Evolutionary conservation across 805 yeast species (phyloP), one percentile per base, ranked within the genome.

Genomic region (Metschnikowia drakensbergensis): DNA sequence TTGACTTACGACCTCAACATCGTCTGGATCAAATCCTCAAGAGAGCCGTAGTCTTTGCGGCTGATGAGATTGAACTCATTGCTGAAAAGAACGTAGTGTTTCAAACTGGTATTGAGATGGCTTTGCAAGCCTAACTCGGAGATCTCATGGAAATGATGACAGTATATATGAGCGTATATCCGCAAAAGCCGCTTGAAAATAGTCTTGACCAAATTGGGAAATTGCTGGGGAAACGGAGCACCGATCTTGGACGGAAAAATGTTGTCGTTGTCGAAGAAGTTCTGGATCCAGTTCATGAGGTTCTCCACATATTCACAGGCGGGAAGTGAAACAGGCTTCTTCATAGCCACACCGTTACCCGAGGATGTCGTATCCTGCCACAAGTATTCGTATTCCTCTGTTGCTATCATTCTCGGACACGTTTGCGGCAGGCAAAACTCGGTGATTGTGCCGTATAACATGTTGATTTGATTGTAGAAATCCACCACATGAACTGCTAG

Each of bases 331-430:
- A 88, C 81, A 0, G 99, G 98, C 52, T 84, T 82, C 59, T 79
- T 79, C 17, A 74, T 72, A 49, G 65, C 64, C 35, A 54, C 48
- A 26, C 60, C 56, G 39, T 54, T 58, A 5, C 57, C 55, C 1
- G 57, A 13, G 2, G 70, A 58, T 27, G 63, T 62, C 6, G 87
- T 76, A 59, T 91, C 96, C 64, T 92, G 96, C 99, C 99, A 94
- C 51, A 94, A 75, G 62, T 94, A 94, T 67, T 94, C 99, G 63
- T 90, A 92, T 70, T 91, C 97, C 52, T 86, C 94, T 0, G 98
- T 92, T 22, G 99, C 99, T 49, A 88, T 91, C 99, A 94, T 94
- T 50, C 94, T 74, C 2, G 99, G 98, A 65, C 99, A 94, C 2
- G 95, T 79, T n/a, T 72, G 67, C 2, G 98, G 97, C 0, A 97